Percentiles rank a stretch among this genome's conserved stretches.
Evolutionary conservation across 371 early-diverging fungal genomes (phyloP).

Genomic region (Mortierella sp.): DNA sequence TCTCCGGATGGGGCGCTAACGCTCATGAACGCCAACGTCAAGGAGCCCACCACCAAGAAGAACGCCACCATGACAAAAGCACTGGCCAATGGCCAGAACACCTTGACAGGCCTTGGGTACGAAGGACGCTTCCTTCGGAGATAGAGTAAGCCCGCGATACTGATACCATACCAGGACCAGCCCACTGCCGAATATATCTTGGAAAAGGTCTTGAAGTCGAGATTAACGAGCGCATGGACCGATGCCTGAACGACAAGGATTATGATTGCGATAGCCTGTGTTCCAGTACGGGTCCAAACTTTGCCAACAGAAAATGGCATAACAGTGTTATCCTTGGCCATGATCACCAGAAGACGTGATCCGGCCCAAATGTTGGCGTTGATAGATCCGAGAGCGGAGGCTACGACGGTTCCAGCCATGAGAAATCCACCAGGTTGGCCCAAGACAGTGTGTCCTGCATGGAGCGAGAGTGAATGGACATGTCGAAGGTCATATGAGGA

Average conservation of each 20-base stretch:
- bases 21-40: constrained; percentile 34
- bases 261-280: constrained; percentile 28
- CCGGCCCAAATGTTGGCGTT: constrained; percentile 56
- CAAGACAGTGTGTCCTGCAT: constrained; percentile 49
- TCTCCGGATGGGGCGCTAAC: neutral
- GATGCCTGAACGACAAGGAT: constrained; percentile 37
- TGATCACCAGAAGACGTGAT: constrained; percentile 39
- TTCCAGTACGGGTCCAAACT: constrained; percentile 29
- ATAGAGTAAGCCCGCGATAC: constrained; percentile 38
- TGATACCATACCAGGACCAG: constrained; percentile 52
- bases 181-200: constrained; percentile 51
- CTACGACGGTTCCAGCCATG: constrained; percentile 53
- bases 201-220: constrained; percentile 54
- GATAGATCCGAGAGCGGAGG: constrained; percentile 52
- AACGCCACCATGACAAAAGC: constrained; percentile 41
- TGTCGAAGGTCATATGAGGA: constrained; percentile 54
- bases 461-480: constrained; percentile 48
- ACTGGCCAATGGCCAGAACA: constrained; percentile 46
- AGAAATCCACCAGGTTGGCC: constrained; percentile 49
- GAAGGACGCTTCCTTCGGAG: constrained; percentile 28
- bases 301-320: constrained; percentile 28
- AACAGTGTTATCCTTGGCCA: constrained; percentile 51
- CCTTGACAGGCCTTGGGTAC: constrained; percentile 46
- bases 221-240: constrained; percentile 37
- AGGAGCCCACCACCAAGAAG: constrained; percentile 46